These are phyloP conservation scores for Ganoderma resinaceum DNA, from an alignment of 1,284 basidiomycete genomes.

Conservation along the genomic window DNA sequence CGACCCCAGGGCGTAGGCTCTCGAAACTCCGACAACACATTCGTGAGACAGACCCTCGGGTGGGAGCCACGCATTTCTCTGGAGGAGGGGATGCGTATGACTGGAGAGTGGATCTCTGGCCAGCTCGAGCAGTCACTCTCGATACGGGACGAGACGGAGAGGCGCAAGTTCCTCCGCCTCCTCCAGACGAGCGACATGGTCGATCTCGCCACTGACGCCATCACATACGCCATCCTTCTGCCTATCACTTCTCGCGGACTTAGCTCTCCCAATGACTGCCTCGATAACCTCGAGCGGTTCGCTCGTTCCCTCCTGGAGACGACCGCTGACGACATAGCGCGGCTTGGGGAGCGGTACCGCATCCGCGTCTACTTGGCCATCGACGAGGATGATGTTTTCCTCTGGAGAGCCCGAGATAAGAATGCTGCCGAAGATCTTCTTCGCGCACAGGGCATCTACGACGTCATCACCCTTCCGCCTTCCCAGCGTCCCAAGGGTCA, in stretches of 20 bases:
- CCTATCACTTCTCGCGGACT: conserved; percentile 62
- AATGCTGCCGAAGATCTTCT: conserved; percentile 49
- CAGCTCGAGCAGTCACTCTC: conserved; percentile 43
- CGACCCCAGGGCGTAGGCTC: conserved; percentile 57
- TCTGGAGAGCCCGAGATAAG: conserved; percentile 36
- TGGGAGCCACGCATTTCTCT: conserved; percentile 53
- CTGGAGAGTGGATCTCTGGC: conserved; percentile 53
- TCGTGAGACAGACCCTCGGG: conserved; percentile 41
- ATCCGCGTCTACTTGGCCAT: conserved; percentile 60
- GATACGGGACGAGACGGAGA: conserved; percentile 7
- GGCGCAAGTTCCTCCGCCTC: conserved; percentile 9
- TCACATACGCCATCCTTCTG: conserved; percentile 59
- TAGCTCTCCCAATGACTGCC: conserved; percentile 43
- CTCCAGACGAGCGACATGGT: conserved; percentile 33
- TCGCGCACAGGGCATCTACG: conserved; percentile 42
- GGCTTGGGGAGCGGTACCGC: conserved; percentile 43
- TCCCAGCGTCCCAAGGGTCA: conserved; percentile 52
- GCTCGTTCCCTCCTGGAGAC: conserved; percentile 52
- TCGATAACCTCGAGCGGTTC: conserved; percentile 51
- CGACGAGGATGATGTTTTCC: conserved; percentile 55
- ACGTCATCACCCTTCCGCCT: conserved; percentile 44
- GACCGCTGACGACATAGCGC: conserved; percentile 49
- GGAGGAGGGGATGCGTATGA: conserved; percentile 53
- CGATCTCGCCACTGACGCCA: conserved; percentile 43
- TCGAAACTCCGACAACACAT: conserved; percentile 59